Evolutionary conservation across 176 grass and related monocot genomes (phyloP).

Genomic region (Chrysopogon serrulatus): DNA sequence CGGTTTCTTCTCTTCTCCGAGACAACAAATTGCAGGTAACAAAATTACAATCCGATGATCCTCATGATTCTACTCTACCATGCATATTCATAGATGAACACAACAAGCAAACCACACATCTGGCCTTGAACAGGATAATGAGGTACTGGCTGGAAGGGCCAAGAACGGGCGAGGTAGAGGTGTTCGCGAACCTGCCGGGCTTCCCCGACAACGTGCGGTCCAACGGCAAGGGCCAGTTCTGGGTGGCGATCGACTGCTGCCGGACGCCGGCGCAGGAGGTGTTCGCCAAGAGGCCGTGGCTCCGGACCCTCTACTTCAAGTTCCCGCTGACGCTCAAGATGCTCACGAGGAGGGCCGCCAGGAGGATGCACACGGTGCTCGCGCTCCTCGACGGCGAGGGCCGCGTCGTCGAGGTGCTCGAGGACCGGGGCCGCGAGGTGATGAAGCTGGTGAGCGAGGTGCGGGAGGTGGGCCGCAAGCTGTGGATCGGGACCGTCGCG

Average conservation of each 20-base stretch:
- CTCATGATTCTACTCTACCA: neutral
- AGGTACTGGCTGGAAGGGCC: constrained; percentile 76
- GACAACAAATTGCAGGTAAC: constrained; percentile 85
- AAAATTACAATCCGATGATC: neutral
- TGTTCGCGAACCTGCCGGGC: constrained; percentile 73
- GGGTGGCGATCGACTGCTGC: constrained; percentile 95
- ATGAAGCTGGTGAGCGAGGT: constrained; percentile 90
- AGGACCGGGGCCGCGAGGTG: constrained; percentile 72
- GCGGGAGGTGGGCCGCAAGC: constrained; percentile 61
- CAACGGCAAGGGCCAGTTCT: constrained; percentile 64
- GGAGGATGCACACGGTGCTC: constrained; percentile 73
- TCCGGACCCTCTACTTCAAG: constrained; percentile 67
- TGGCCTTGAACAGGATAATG: constrained; percentile 51
- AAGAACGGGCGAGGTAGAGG: constrained; percentile 48
- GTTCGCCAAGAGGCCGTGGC: constrained; percentile 74
- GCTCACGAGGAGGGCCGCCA: constrained; percentile 47
- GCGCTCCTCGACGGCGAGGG: constrained; percentile 67
- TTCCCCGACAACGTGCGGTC: constrained; percentile 86
- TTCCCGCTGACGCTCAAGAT: constrained; percentile 60
- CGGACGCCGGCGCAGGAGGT: constrained; percentile 58
- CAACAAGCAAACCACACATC: neutral
- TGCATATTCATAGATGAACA: neutral
- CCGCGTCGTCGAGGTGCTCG: constrained; percentile 62
- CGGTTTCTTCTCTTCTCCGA: constrained; percentile 79
- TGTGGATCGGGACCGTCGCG: constrained; percentile 89